These are phyloP conservation scores for Penicillium macrosclerotiorum DNA, from an alignment of 495 filamentous ascomycete genomes.

Conservation along the genomic window DNA sequence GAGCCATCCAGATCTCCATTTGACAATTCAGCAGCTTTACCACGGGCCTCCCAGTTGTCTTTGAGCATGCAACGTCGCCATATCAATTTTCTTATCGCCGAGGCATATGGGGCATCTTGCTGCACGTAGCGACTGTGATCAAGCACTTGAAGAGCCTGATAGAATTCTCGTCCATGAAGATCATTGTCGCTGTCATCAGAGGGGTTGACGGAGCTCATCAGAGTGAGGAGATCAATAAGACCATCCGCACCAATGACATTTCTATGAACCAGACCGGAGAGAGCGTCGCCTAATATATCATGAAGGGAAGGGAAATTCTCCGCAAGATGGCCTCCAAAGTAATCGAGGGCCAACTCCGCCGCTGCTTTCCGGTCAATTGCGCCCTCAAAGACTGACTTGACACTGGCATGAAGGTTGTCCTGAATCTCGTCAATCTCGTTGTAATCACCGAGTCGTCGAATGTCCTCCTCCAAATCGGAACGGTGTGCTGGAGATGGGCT, in stretches of 20 bases:
- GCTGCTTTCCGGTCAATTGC: conserved; percentile 79
- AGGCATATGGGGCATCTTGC: conserved; percentile 46
- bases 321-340: conserved; percentile 55
- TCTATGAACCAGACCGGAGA: conserved; percentile 65
- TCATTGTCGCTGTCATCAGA: conserved; percentile 34
- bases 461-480: conserved; percentile 29
- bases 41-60: conserved; percentile 69
- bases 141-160: conserved; percentile 67
- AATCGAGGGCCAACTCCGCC: conserved; percentile 67
- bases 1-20: conserved; percentile 22
- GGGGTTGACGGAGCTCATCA: conserved; percentile 49
- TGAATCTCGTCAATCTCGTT: conserved; percentile 69
- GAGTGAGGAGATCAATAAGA: conserved; percentile 79
- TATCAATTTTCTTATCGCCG: conserved; percentile 64
- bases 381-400: conserved; percentile 54
- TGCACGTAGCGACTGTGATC: conserved; percentile 51
- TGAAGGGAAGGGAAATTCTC: conserved; percentile 61
- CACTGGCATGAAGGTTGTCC: conserved; percentile 62
- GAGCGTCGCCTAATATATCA: conserved; percentile 60
- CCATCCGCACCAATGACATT: conserved; percentile 63
- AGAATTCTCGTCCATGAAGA: conserved; percentile 57
- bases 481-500: conserved; percentile 11
- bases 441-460: conserved; percentile 54
- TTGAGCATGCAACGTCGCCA: conserved; percentile 80
- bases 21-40: conserved; percentile 27